phyloP scores from a whole-genome alignment of 768 basidiomycete genomes.

The Nidularia sp. region DNA sequence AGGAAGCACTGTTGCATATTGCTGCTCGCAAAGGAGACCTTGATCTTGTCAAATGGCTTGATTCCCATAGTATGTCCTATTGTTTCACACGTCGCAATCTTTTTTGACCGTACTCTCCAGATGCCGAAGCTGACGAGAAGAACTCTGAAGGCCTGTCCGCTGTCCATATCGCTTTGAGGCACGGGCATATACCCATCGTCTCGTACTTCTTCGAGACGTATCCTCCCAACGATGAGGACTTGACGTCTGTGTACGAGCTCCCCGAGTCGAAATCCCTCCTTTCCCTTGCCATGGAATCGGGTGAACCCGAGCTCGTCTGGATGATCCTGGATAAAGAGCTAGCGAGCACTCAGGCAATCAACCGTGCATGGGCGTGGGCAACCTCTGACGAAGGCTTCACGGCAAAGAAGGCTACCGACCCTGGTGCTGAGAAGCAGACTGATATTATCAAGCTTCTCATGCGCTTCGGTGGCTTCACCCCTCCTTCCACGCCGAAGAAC shows the following conservation, averaged over 20 bases:
- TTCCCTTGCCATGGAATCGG: slow-evolving; percentile 53
- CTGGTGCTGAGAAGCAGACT: slow-evolving; percentile 26
- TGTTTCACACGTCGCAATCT: slow-evolving; percentile 4
- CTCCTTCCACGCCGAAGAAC: slow-evolving; percentile 28
- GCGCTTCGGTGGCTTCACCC: slow-evolving; percentile 45
- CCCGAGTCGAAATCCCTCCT: slow-evolving; percentile 42
- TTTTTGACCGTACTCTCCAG: slow-evolving; percentile 27
- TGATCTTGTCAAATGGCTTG: slow-evolving; percentile 64
- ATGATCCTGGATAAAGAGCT: slow-evolving; percentile 59
- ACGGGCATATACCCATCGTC: slow-evolving; percentile 48
- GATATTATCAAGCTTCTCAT: slow-evolving; percentile 53
- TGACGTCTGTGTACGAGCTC: slow-evolving; percentile 40
- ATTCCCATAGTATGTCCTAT: slow-evolving; percentile 57
- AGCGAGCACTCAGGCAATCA: slow-evolving; percentile 42
- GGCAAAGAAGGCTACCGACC: slow-evolving; percentile 15
- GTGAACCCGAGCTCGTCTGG: slow-evolving; percentile 62
- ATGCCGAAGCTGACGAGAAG: slow-evolving; percentile 70
- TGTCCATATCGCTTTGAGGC: slow-evolving; percentile 60
- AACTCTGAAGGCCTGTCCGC: slow-evolving; percentile 55
- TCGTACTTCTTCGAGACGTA: slow-evolving; percentile 60
- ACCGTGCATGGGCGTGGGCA: slow-evolving; percentile 45
- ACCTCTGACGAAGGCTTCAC: slow-evolving; percentile 26
- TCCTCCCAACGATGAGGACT: slow-evolving; percentile 50
- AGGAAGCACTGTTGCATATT: slow-evolving; percentile 71
- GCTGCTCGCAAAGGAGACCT: slow-evolving; percentile 50